Evolutionary conservation across 2,329 filamentous ascomycete species (phyloP).

Genomic region (Diplodia seriata): DNA sequence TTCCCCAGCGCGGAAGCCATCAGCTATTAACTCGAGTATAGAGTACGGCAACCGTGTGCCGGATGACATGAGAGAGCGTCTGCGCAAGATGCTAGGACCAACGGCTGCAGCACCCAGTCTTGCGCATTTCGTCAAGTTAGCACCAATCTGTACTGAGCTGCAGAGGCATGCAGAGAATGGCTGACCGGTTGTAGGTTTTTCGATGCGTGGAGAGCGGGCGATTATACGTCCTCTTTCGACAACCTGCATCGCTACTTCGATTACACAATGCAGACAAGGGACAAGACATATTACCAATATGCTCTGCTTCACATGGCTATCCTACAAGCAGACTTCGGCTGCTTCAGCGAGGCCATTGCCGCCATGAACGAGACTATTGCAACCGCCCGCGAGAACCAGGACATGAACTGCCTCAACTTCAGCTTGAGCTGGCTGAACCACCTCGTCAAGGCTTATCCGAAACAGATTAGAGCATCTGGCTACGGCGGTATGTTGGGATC

Average conservation of each 20-base stretch:
- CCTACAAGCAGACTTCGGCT: slow-evolving; percentile 93
- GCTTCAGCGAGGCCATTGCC: slow-evolving; percentile 84
- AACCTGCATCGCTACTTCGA: slow-evolving; percentile 94
- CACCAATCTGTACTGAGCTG: not conserved
- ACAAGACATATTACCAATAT: slow-evolving; percentile 91
- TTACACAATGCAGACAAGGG: slow-evolving; percentile 86
- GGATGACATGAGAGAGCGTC: slow-evolving; percentile 71
- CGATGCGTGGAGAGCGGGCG: slow-evolving; percentile 88
- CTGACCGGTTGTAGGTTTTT: slow-evolving; percentile 68
- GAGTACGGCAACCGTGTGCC: slow-evolving; percentile 81
- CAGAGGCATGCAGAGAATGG: not conserved
- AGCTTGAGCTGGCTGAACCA: slow-evolving; percentile 95
- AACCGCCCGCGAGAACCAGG: slow-evolving; percentile 91
- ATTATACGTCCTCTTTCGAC: slow-evolving; percentile 89
- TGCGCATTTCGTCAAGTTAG: slow-evolving; percentile 75
- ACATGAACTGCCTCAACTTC: slow-evolving; percentile 92
- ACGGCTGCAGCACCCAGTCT: slow-evolving; percentile 74
- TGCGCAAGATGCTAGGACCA: slow-evolving; percentile 72
- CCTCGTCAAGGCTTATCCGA: slow-evolving; percentile 84
- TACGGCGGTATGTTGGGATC: slow-evolving; percentile 76
- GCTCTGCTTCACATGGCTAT: slow-evolving; percentile 92
- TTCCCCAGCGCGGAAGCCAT: not conserved
- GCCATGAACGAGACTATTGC: slow-evolving; percentile 95
- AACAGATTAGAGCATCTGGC: slow-evolving; percentile 72
- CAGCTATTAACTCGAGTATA: slow-evolving; percentile 43